A percentile compares a stretch with the other conserved stretches of the same genome.
These are phyloP conservation scores for Capsicum chinense DNA, from an alignment of 257 asterid species.

Conservation along the genomic window DNA sequence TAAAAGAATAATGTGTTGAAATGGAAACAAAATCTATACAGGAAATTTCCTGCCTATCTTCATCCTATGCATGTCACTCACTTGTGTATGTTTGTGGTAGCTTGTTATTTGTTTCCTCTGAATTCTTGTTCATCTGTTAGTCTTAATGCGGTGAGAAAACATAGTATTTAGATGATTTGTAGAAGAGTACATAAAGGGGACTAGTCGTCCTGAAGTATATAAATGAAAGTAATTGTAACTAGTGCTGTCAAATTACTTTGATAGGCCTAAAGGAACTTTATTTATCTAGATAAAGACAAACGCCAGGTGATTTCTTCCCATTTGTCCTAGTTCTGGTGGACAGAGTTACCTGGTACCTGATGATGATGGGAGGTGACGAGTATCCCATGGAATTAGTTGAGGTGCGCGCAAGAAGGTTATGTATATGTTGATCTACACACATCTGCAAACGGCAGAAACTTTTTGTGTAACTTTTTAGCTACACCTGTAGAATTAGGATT, in stretches of 20 bases:
- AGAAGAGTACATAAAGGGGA: not conserved
- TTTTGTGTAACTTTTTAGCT: no score
- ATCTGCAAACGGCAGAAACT: no score
- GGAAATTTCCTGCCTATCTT: not conserved
- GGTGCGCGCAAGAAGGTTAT: not conserved
- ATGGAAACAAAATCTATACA: not conserved
- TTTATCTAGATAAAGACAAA: no score
- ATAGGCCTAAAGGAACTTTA: not conserved
- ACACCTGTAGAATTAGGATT: no score
- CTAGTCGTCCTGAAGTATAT: not conserved
- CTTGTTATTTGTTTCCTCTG: not conserved
- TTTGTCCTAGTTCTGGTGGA: no score
- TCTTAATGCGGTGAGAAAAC: not conserved
- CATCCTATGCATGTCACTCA: not conserved
- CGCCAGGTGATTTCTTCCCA: no score
- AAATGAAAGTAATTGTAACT: not conserved
- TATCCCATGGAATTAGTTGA: not conserved
- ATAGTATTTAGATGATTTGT: not conserved
- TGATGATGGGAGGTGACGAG: no score
- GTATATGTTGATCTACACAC: no score
- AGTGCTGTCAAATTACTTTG: not conserved
- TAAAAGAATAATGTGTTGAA: not conserved
- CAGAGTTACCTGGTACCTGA: no score
- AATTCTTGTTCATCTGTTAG: not conserved
- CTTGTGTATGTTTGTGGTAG: not conserved